Evolutionary conservation across 768 basidiomycete genomes (phyloP), one percentile per base, ranked within the genome.

Genomic region (Lenzites betulinus): DNA sequence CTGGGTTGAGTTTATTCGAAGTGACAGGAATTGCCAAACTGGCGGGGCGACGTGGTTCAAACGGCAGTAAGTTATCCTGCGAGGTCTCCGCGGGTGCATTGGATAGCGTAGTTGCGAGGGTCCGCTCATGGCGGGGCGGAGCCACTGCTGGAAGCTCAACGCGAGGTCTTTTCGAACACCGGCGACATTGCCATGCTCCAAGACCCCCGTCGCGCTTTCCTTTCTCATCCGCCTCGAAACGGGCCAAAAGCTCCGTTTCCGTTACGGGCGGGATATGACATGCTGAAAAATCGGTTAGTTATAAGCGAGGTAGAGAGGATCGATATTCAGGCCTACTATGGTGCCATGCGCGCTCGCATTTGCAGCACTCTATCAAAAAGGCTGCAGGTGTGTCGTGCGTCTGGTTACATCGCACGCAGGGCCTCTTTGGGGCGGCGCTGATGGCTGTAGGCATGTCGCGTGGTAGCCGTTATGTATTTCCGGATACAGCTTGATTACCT

Each of bases 291-390:
- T 1, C 13, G 20, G 4, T 39, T 23, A n/a, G n/a, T 18, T 3
- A 22, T 8, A 16, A 16, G 16, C 41, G 15, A 22, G 15, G 2
- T 9, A 20, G 48, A 18, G 1, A 41, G 7, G 11, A 4, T 15
- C 18, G 33, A 22, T n/a, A 36, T 48, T 13, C 22, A 12, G 35
- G 51, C 62, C 30, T 15, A 66, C 65, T 39, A 26, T 66, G 62
- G 33, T 66, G 65, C 65, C 65, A 66, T 30, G 50, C 49, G 28
- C 65, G 62, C 36, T 57, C 48, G 53, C 65, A 66, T 49, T 28
- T 59, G 30, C 35, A 44, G 54, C 65, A 66, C 9, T 51, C 56
- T 26, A 66, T 46, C 1, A 66, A 53, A 42, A 66, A 61, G 4
- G 59, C 59, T 1, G 44, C 49, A 1, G 62, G 62, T 2, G 42